phyloP scores from a whole-genome alignment of 164 flowering plant genomes.

The Sextonia rubra region DNA sequence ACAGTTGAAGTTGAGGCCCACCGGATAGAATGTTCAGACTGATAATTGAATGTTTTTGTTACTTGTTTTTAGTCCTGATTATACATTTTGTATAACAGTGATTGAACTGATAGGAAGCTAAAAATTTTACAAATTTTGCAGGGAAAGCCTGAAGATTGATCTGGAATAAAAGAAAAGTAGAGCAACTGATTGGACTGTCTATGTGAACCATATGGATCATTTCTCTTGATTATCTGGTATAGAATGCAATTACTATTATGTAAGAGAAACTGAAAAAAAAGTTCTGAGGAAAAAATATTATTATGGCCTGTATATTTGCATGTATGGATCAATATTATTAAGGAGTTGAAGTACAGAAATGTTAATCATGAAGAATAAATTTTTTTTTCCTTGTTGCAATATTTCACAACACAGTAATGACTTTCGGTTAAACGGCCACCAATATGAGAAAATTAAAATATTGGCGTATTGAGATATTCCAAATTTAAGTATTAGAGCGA shows the following conservation, averaged over 20 bases:
- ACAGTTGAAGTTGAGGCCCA: too few relatives aligned
- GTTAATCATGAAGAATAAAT: background rate
- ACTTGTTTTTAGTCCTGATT: too few relatives aligned
- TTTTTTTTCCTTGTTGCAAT: background rate
- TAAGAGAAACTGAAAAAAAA: background rate
- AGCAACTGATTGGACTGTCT: background rate
- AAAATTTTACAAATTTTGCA: background rate
- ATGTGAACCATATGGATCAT: background rate
- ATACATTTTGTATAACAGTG: too few relatives aligned
- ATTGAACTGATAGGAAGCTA: too few relatives aligned
- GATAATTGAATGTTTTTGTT: background rate
- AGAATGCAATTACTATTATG: background rate
- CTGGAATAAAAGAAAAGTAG: background rate
- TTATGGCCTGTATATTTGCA: background rate
- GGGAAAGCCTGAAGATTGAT: background rate
- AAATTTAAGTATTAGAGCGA: too few relatives aligned
- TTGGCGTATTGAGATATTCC: too few relatives aligned
- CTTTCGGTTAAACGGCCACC: background rate
- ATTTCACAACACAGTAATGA: background rate
- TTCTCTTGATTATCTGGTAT: background rate
- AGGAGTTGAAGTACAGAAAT: background rate
- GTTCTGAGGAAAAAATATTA: background rate
- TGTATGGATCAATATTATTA: too few relatives aligned
- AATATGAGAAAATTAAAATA: background rate
- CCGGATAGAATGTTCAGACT: background rate